These are phyloP conservation scores for Marasmius sp. DNA, from an alignment of 1,284 basidiomycete genomes.

Conservation along the genomic window DNA sequence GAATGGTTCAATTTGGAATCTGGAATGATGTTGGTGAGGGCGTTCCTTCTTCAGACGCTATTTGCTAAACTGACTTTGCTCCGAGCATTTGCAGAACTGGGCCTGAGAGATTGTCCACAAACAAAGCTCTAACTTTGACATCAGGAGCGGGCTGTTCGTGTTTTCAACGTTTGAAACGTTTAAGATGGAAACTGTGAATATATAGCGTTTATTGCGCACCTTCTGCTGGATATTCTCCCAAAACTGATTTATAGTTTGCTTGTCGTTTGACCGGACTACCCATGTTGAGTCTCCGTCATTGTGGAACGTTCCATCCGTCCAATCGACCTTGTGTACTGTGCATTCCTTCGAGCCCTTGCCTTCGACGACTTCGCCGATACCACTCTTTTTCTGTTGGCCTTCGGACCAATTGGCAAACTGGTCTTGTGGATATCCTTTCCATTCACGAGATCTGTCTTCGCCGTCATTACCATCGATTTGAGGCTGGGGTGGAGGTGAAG, in stretches of 20 bases:
- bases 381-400: not conserved
- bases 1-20: slow-evolving; percentile 51
- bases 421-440: not conserved
- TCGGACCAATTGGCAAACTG: not conserved
- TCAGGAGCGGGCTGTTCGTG: slow-evolving; percentile 26
- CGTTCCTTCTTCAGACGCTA: not conserved
- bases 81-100: slow-evolving; percentile 49
- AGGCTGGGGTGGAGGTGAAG: not conserved
- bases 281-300: not conserved
- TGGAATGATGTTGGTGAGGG: slow-evolving; percentile 15
- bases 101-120: slow-evolving; percentile 42
- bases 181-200: not conserved
- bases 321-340: not conserved
- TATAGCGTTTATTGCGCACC: not conserved
- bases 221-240: not conserved
- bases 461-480: not conserved
- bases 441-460: not conserved
- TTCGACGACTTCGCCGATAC: not conserved
- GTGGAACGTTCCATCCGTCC: not conserved
- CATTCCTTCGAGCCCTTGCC: not conserved
- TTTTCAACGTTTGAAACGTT: not conserved
- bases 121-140: slow-evolving; percentile 39
- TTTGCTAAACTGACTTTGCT: slow-evolving; percentile 30
- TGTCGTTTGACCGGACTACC: not conserved
- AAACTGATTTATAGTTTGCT: not conserved